Conservation (phyloP, 1,284 basidiomycete species). For the Boletus mariae region DNA sequence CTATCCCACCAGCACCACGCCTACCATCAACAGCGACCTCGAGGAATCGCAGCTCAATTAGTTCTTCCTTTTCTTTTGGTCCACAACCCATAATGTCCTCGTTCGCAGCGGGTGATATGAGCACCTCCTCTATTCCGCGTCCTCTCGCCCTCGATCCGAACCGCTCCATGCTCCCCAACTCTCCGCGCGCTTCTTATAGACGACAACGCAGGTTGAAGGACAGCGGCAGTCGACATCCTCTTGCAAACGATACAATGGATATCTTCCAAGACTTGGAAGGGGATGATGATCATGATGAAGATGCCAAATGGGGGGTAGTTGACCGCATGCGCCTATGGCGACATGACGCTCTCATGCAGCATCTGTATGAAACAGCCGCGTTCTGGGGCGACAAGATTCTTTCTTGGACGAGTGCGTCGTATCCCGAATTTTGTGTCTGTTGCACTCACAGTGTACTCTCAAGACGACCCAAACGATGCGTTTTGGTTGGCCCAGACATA, state of each 20-base stretch:
- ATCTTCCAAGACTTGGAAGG: constrained; percentile 65
- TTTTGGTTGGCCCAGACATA: constrained; percentile 99
- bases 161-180: constrained; percentile 66
- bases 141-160: constrained; percentile 69
- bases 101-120: constrained; percentile 56
- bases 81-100: constrained; percentile 70
- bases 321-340: constrained; percentile 97
- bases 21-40: constrained; percentile 29
- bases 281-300: constrained; percentile 54
- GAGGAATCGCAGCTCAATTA: constrained; percentile 57
- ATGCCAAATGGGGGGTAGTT: constrained; percentile 75
- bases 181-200: constrained; percentile 63
- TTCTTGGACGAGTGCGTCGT: constrained; percentile 83
- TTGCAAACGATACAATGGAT: constrained; percentile 74
- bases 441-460: constrained; percentile 12
- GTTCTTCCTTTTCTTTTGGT: constrained; percentile 79
- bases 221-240: constrained; percentile 55
- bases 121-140: constrained; percentile 49
- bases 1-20: constrained; percentile 26
- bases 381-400: constrained; percentile 99
- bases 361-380: constrained; percentile 94
- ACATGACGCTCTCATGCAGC: constrained; percentile 97
- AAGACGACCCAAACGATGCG: constrained; percentile 92
- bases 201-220: constrained; percentile 47
- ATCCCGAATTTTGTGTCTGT: not conserved